Conservation (phyloP, 345 rosid species). For the Garcia nutans region DNA sequence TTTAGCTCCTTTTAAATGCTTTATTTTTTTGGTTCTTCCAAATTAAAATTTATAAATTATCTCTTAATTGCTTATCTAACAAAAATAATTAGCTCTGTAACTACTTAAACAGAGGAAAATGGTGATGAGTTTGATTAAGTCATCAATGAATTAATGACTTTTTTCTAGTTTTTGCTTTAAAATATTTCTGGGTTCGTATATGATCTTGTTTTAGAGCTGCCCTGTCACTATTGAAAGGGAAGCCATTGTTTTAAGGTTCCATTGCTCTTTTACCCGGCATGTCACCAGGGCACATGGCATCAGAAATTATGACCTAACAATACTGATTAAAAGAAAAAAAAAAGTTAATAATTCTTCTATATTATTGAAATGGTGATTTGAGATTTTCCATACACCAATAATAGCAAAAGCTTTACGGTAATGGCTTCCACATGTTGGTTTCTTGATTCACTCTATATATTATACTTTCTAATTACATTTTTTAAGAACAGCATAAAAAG, state of each 20-base stretch:
- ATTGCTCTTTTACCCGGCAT: not conserved
- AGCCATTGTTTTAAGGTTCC: not conserved
- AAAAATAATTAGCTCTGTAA: no score
- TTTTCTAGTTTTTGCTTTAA: no score
- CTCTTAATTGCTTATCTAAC: no score
- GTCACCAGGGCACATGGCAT: constrained; percentile 1
- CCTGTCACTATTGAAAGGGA: no score
- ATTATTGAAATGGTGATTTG: constrained; percentile 15
- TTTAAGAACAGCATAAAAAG: constrained; percentile 7
- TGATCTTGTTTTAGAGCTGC: no score
- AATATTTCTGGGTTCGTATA: no score
- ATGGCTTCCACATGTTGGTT: constrained; percentile 32
- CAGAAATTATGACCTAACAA: constrained; percentile 8
- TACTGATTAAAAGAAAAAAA: not conserved
- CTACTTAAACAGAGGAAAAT: no score
- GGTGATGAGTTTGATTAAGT: no score
- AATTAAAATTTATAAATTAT: no score
- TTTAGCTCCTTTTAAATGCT: not conserved
- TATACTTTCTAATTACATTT: not conserved
- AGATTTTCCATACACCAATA: not conserved
- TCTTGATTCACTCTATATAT: not conserved
- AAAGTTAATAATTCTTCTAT: constrained; percentile 6
- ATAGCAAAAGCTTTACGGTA: constrained; percentile 3
- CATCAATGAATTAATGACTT: no score
- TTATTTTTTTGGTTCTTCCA: no score